A percentile compares a stretch with the other conserved stretches of the same genome.
Conservation (phyloP, 192 early-diverging fungal genomes). For the Gonapodya prolifera region DNA sequence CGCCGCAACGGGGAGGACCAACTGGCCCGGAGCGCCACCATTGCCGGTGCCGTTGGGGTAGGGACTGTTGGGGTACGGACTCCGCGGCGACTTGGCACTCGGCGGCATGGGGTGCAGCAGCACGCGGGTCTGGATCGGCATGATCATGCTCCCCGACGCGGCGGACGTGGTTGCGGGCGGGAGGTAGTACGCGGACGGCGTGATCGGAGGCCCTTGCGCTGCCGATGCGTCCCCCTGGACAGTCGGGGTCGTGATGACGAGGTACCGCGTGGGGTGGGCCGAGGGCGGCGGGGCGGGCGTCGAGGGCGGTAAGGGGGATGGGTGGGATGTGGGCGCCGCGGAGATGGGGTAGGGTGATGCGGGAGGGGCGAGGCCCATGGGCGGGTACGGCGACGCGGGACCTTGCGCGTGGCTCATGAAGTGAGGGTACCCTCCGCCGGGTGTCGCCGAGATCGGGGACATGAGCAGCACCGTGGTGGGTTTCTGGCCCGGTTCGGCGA, state of each 20-base stretch:
- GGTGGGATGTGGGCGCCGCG: too few species aligned
- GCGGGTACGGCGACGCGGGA: too few species aligned
- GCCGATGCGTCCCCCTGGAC: background rate
- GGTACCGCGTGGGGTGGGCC: background rate
- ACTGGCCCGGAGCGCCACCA: background rate
- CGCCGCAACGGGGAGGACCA: background rate
- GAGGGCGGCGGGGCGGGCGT: background rate
- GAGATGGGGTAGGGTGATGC: background rate
- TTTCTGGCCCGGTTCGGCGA: background rate
- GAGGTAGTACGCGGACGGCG: background rate
- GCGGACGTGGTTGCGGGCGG: background rate
- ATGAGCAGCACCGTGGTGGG: background rate
- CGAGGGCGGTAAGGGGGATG: background rate
- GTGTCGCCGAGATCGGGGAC: background rate
- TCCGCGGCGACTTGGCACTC: background rate
- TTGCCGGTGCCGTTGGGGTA: background rate
- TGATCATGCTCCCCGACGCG: background rate
- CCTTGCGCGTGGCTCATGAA: background rate
- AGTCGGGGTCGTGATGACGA: background rate
- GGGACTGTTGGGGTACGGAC: too few species aligned
- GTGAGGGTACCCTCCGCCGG: background rate
- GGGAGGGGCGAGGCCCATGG: background rate
- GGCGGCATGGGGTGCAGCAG: background rate
- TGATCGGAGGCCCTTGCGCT: background rate
- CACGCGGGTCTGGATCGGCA: background rate